A percentile compares a stretch with the other conserved stretches of the same genome.
phyloP scores from a whole-genome alignment of 1,284 basidiomycete genomes.

The Rhodofomes roseus region DNA sequence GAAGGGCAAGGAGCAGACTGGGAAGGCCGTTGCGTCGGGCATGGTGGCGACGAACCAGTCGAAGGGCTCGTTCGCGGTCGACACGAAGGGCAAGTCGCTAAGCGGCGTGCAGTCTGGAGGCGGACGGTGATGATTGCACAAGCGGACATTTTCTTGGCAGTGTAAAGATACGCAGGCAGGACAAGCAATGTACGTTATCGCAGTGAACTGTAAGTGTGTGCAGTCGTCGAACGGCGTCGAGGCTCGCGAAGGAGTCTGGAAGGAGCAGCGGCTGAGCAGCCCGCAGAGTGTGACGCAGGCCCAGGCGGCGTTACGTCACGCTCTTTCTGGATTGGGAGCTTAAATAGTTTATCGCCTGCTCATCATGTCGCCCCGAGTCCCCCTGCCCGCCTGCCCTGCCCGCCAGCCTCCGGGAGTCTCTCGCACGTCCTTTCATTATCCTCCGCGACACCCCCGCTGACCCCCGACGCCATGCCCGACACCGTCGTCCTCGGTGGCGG shows the following conservation, averaged over 20 bases:
- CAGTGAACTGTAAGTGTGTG: not conserved
- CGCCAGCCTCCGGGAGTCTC: not conserved
- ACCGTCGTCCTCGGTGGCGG: conserved; percentile 44
- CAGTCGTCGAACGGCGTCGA: not conserved
- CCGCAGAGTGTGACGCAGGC: not conserved
- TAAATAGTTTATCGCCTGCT: not conserved
- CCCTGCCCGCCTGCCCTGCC: not conserved
- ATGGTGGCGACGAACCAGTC: conserved; percentile 28
- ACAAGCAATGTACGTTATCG: not conserved
- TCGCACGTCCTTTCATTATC: not conserved
- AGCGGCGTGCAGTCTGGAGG: conserved; percentile 11
- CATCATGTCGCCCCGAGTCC: not conserved
- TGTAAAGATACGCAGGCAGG: not conserved
- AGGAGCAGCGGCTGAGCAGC: no score
- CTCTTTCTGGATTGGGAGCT: not conserved
- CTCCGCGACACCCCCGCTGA: not conserved
- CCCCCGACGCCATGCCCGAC: conserved; percentile 23
- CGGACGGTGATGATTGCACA: not conserved
- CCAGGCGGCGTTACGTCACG: not conserved
- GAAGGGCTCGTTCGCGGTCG: conserved; percentile 39
- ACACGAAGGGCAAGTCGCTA: conserved; percentile 37
- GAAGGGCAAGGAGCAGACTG: conserved; percentile 54
- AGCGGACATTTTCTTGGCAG: not conserved
- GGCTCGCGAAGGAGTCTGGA: not conserved
- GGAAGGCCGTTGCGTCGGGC: conserved; percentile 38